phyloP scores from a whole-genome alignment of 2,329 filamentous ascomycete genomes.

The Sarocladiaceae sp. region DNA sequence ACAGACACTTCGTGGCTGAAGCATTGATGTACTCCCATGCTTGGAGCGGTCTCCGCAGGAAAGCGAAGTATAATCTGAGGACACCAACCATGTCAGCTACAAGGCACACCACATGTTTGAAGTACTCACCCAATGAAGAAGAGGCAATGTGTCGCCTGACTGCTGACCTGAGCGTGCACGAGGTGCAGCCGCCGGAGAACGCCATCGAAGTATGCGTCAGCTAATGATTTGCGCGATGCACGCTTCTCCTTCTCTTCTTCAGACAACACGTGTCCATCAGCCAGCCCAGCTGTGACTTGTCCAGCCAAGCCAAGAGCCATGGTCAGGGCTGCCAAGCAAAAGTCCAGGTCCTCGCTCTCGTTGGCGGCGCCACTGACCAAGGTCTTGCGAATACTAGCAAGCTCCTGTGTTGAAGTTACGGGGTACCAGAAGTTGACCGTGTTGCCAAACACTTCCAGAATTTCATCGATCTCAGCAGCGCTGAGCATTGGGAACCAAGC shows the following conservation, averaged over 20 bases:
- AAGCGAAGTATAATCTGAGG: constrained; percentile 45
- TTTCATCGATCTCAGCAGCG: constrained; percentile 34
- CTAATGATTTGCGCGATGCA: neutral
- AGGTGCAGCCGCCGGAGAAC: constrained; percentile 42
- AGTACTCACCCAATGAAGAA: constrained; percentile 47
- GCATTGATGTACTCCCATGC: constrained; percentile 48
- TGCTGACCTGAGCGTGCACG: constrained; percentile 41
- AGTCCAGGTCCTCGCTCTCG: constrained; percentile 28
- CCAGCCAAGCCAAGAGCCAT: constrained; percentile 45
- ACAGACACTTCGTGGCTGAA: constrained; percentile 44
- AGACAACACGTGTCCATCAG: constrained; percentile 4
- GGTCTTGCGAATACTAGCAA: constrained; percentile 26
- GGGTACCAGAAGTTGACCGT: constrained; percentile 52
- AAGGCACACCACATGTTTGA: no score
- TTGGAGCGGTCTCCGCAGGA: constrained; percentile 44
- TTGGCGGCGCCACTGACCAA: constrained; percentile 29
- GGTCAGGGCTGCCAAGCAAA: constrained; percentile 40
- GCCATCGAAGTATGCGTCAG: constrained; percentile 41
- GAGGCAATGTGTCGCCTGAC: constrained; percentile 42
- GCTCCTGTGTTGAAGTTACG: constrained; percentile 37
- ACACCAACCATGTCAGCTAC: no score
- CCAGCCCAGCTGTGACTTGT: constrained; percentile 30
- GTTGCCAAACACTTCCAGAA: constrained; percentile 39
- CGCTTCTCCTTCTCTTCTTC: constrained; percentile 1
- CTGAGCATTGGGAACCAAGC: constrained; percentile 38